Evolutionary conservation across 148 eudicot genomes (phyloP).

Genomic region (Nepenthes gracilis): DNA sequence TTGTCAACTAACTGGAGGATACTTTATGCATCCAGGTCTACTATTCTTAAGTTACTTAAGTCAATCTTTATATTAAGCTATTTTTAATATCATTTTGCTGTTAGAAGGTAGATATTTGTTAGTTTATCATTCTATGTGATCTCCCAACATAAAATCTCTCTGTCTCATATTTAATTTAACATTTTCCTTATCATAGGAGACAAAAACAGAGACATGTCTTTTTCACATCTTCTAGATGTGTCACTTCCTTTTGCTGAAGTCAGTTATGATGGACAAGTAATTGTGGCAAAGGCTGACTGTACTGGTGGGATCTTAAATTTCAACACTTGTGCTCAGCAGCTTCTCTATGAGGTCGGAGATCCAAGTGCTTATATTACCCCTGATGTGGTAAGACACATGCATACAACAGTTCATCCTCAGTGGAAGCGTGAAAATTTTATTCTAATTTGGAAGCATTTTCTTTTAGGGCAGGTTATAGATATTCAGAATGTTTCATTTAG

Average conservation of each 20-base stretch:
- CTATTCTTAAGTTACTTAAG: background rate
- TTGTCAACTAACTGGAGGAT: constrained; percentile 98
- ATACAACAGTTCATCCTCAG: background rate
- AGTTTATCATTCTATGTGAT: background rate
- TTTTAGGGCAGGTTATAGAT: constrained; percentile 53
- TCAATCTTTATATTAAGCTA: background rate
- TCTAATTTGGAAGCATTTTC: background rate
- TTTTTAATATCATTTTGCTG: background rate
- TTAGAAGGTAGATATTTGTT: background rate
- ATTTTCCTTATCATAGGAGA: constrained; percentile 45
- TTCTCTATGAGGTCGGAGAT: constrained; percentile 90
- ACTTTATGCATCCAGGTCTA: constrained; percentile 92
- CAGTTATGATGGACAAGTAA: constrained; percentile 51
- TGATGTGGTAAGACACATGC: constrained; percentile 58
- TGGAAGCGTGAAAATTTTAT: background rate
- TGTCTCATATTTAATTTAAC: background rate
- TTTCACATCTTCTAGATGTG: constrained; percentile 47
- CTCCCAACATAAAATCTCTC: background rate
- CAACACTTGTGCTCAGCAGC: constrained; percentile 87
- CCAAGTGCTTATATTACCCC: constrained; percentile 92
- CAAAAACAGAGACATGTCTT: constrained; percentile 54
- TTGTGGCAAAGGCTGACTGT: constrained; percentile 72
- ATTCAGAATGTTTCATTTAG: constrained; percentile 62
- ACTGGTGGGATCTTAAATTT: constrained; percentile 73
- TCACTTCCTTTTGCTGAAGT: constrained; percentile 95